Base-by-base conservation (phyloP, 306 rosid species). In the Lupinus albus region DNA sequence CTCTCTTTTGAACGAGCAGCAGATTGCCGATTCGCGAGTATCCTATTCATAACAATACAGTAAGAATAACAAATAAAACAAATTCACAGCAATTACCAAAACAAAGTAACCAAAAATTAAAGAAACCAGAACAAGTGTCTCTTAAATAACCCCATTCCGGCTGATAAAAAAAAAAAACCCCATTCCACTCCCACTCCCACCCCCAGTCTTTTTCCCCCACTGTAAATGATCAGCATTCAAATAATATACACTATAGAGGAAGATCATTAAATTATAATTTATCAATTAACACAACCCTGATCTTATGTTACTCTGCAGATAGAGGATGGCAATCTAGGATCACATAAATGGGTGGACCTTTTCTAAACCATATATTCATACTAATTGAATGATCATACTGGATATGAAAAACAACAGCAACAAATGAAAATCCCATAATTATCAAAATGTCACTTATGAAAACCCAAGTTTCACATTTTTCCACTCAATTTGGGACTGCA, bases 1-100 rank as follows among this genome's bases (percentile, higher is more conserved):
- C 97, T 87, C 86, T 91, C 97, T 71, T 91, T 91, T 0, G 97
- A 91, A 56, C 97, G 94, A 60, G 97, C 89, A 75, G 97, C 96
- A 45, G 97, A 91, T 72, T 88, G 97, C 71, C 97, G 82, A 83
- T 91, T 91, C 0, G 97, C 97, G 71, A 91, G 78, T 76, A 91
- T 91, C 83, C 96, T 91, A 61, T 51, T 68, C 44, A 57, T 2
- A 63, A 71, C 60, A 78, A 49, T 30, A 64, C 61, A 5, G n/a
- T 73, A 55, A 81, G 81, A 50, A 55, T 17, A 58, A 49, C 21
- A 30, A 49, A 59, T 21, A 57, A 57, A 71, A 45, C 59, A 60
- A 78, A 59, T 32, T 44, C 15, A 70, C 28, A 50, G 8, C 44
- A 68, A 63, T 15, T 8, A 21, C 35, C 36, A 14, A 0, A 8